These are phyloP conservation scores for Alopecurus myosuroides DNA, from an alignment of 176 grass and related monocot species.

Conservation along the genomic window DNA sequence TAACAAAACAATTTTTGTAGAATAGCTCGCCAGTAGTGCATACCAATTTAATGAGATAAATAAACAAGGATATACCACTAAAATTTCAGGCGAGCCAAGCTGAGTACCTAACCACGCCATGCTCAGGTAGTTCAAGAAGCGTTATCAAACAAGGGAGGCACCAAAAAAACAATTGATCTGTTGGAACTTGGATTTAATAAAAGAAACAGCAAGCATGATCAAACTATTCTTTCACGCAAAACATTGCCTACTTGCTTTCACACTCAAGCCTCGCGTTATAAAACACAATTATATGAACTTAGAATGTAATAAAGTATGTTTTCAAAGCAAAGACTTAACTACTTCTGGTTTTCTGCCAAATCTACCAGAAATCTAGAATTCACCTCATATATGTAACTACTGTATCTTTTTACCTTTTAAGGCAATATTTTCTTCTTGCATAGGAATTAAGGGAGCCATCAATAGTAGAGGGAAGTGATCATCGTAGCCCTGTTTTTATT, in stretches of 20 bases:
- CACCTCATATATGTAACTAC: neutral
- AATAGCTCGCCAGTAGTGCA: neutral
- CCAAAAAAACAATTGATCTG: neutral
- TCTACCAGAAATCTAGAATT: neutral
- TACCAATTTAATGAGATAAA: neutral
- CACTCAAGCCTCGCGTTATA: neutral
- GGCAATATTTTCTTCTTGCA: neutral
- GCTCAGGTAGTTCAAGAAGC: neutral
- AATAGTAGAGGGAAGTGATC: neutral
- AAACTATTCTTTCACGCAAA: conserved; percentile 18
- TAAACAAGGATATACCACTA: neutral
- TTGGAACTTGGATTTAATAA: neutral
- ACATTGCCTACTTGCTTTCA: neutral
- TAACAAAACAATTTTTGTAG: neutral
- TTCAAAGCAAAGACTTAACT: neutral
- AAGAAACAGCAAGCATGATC: neutral
- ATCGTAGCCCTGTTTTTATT: neutral
- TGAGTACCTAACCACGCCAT: neutral
- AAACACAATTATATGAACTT: neutral
- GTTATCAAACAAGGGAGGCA: neutral
- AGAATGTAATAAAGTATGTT: neutral
- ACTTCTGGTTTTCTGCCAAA: neutral
- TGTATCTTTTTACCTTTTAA: neutral
- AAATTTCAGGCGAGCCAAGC: neutral
- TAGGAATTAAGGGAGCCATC: neutral